Percentiles rank a stretch among this genome's conserved stretches.
Conservation (phyloP, 306 rosid genomes). For the Pachyrhizus erosus region DNA sequence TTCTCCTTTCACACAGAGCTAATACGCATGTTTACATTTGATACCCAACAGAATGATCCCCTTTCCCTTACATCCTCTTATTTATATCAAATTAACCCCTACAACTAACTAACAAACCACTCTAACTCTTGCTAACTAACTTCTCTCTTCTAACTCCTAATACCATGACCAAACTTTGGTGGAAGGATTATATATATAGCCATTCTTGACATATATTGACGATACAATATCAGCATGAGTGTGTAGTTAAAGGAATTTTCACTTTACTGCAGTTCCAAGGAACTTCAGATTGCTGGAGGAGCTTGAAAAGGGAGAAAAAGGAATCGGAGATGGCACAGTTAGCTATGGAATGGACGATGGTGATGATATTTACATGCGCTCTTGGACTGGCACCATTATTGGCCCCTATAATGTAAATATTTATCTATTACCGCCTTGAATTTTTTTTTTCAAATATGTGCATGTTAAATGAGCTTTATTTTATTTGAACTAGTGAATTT, state of each 20-base stretch:
- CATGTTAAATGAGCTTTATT: not conserved
- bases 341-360: constrained; percentile 99
- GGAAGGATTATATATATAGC: not conserved
- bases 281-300: constrained; percentile 99
- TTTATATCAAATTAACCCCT: not conserved
- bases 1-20: not conserved
- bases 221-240: not conserved
- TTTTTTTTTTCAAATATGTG: not conserved
- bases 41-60: not conserved
- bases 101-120: not conserved
- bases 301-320: constrained; percentile 95
- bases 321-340: constrained; percentile 92
- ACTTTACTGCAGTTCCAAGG: constrained; percentile 77
- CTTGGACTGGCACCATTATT: constrained; percentile 91
- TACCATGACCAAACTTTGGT: not conserved
- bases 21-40: not conserved
- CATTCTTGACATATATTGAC: not conserved
- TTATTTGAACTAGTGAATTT: not conserved
- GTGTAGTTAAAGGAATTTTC: constrained; percentile 24
- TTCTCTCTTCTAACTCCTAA: not conserved
- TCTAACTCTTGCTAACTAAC: not conserved
- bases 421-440: not conserved
- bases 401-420: constrained; percentile 95
- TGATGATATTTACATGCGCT: constrained; percentile 97
- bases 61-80: not conserved